phyloP scores from a whole-genome alignment of 768 basidiomycete species.

The Leccinum rimulosum region DNA sequence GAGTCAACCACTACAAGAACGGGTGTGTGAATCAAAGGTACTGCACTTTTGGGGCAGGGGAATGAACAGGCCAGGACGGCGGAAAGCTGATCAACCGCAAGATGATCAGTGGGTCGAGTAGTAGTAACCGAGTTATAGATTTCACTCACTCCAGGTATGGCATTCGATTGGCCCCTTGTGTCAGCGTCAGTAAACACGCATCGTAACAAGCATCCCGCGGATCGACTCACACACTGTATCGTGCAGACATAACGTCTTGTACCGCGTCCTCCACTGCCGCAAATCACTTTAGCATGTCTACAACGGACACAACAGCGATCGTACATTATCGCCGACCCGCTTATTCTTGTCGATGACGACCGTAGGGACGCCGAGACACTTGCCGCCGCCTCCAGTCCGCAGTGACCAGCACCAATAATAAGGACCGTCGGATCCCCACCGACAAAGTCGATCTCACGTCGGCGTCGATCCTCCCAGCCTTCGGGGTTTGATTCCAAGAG shows the following conservation, averaged over 20 bases:
- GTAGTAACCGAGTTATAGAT: neutral
- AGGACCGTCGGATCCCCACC: constrained; percentile 54
- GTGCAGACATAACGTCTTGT: constrained; percentile 54
- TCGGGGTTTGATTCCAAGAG: constrained; percentile 38
- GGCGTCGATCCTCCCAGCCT: constrained; percentile 48
- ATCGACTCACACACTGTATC: constrained; percentile 44
- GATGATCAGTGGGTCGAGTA: neutral
- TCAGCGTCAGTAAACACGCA: constrained; percentile 2
- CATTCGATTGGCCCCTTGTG: constrained; percentile 48
- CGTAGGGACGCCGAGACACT: constrained; percentile 52
- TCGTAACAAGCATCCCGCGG: neutral
- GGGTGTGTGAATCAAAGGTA: neutral
- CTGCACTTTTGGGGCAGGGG: constrained; percentile 48
- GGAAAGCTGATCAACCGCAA: constrained; percentile 42
- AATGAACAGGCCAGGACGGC: constrained; percentile 48
- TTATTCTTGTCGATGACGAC: constrained; percentile 54
- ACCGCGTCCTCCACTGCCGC: constrained; percentile 50
- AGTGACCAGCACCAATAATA: constrained; percentile 64
- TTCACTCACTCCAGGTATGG: constrained; percentile 50
- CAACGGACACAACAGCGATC: neutral
- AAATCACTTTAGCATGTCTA: constrained; percentile 2
- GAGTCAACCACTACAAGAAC: neutral
- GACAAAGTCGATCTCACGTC: constrained; percentile 41
- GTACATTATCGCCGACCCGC: constrained; percentile 47
- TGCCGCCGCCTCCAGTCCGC: constrained; percentile 61